Evolutionary conservation across 441 rosid genomes (phyloP), one percentile per base, ranked within the genome.

Genomic region (Corymbia calophylla): DNA sequence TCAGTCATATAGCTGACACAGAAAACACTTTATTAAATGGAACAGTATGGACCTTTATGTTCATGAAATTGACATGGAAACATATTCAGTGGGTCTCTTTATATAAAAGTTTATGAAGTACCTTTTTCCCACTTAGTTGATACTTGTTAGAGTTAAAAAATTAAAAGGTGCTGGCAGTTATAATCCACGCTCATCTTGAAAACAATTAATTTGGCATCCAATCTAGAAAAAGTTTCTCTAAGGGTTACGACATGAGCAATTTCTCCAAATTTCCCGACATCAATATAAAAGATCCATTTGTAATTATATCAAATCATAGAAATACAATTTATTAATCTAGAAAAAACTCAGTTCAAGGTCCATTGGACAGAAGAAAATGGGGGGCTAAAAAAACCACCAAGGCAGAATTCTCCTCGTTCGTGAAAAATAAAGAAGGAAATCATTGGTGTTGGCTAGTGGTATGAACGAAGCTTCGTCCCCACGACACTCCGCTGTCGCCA

Each of bases 11-110:
- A 14, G 9, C 5, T 8, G 32, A 64, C 8, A 14, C 8, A 5
- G 32, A 64, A 15, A 15, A n/a, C 2, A 1, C 9, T 15, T n/a
- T 64, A 14, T 6, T 15, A 1, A 14, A 64, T 5, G 4, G 2
- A 7, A 8, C 5, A 0, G 7, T 58, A 9, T 5, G 1, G 5
- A 56, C 23, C 23, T 56, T 2, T 27, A 56, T 23, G 0, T 10
- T 56, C 9, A 56, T 56, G 23, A 23, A n/a, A n/a, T 64, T 64
- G 25, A 10, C 16, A 12, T 4, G 0, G 13, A 32, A 62, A 32
- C 18, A 62, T 3, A 3, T 62, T 3, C 4, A 7, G 21, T 18
- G 8, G 7, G n/a, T 8, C 66, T 60, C n/a, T 2, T 0, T 15
- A 5, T 58, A 11, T 54, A 7, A 12, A 62, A 29, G 17, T 62